These are phyloP conservation scores for Zasmidium cellare DNA, from an alignment of 2,329 filamentous ascomycete species.

Conservation along the genomic window DNA sequence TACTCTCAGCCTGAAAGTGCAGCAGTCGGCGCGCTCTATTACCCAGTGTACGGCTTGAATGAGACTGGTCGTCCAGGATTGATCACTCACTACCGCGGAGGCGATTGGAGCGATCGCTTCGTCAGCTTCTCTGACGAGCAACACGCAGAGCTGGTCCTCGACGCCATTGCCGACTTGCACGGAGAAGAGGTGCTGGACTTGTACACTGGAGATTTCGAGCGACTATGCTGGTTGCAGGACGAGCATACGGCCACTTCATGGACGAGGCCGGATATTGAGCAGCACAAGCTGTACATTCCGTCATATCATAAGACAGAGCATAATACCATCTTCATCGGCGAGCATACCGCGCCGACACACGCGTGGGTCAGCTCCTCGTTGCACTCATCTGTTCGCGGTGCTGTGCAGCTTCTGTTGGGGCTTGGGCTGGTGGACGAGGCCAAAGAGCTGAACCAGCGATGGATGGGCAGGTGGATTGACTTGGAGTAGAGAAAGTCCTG, in stretches of 20 bases:
- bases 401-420: constrained; percentile 61
- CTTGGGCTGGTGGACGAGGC: constrained; percentile 67
- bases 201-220: constrained; percentile 39
- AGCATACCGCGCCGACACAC: constrained; percentile 69
- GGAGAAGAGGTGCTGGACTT: constrained; percentile 58
- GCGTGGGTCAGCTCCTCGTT: constrained; percentile 67
- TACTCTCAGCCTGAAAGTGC: constrained; percentile 62
- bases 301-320: constrained; percentile 68
- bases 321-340: constrained; percentile 60
- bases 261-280: constrained; percentile 57
- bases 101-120: constrained; percentile 13
- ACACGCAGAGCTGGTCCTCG: constrained; percentile 61
- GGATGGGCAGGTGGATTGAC: constrained; percentile 66
- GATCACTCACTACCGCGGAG: constrained; percentile 37
- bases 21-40: constrained; percentile 62
- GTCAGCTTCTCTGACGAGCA: constrained; percentile 52
- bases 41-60: constrained; percentile 66
- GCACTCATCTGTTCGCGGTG: constrained; percentile 64
- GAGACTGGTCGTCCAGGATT: constrained; percentile 57
- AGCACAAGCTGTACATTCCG: constrained; percentile 68
- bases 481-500: not conserved
- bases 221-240: constrained; percentile 19
- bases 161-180: constrained; percentile 65
- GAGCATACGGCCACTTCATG: constrained; percentile 43
- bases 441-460: constrained; percentile 60